Conservation (phyloP, 768 basidiomycete species). For the Ramaria rubella region DNA sequence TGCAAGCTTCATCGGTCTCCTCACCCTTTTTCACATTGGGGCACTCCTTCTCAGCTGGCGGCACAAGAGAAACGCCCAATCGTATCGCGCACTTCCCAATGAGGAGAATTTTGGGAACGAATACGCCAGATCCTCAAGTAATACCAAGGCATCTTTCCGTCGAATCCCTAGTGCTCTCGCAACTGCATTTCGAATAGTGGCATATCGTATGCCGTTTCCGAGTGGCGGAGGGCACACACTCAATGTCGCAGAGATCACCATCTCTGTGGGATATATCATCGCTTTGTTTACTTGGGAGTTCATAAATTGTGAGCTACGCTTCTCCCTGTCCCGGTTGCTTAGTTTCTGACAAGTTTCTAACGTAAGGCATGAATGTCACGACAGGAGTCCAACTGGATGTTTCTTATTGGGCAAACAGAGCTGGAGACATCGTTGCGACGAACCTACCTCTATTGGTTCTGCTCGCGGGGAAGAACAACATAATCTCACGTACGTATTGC, state of each 20-base stretch:
- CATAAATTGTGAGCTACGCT: not conserved
- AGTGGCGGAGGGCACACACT: constrained; percentile 27
- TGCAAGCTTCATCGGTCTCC: constrained; percentile 35
- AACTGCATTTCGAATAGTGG: constrained; percentile 26
- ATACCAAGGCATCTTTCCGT: constrained; percentile 14
- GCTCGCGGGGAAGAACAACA: constrained; percentile 51
- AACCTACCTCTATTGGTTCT: constrained; percentile 49
- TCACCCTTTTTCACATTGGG: constrained; percentile 30
- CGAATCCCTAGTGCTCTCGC: constrained; percentile 20
- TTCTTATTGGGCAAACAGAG: constrained; percentile 4
- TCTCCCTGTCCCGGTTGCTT: not conserved
- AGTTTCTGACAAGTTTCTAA: not conserved
- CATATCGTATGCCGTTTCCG: constrained; percentile 26
- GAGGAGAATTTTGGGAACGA: not conserved
- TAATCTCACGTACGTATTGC: constrained; percentile 39
- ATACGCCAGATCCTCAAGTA: not conserved
- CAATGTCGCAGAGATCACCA: constrained; percentile 32
- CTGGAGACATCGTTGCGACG: not conserved
- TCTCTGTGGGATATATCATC: constrained; percentile 29
- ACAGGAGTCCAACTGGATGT: not conserved
- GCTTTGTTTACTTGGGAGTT: constrained; percentile 18
- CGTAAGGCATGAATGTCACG: not conserved
- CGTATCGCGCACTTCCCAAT: not conserved
- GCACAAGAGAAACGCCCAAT: not conserved
- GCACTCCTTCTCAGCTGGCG: not conserved